Evolutionary conservation across 1,139 yeast genomes (phyloP).

Genomic region (Trichomonascaceae sp.): DNA sequence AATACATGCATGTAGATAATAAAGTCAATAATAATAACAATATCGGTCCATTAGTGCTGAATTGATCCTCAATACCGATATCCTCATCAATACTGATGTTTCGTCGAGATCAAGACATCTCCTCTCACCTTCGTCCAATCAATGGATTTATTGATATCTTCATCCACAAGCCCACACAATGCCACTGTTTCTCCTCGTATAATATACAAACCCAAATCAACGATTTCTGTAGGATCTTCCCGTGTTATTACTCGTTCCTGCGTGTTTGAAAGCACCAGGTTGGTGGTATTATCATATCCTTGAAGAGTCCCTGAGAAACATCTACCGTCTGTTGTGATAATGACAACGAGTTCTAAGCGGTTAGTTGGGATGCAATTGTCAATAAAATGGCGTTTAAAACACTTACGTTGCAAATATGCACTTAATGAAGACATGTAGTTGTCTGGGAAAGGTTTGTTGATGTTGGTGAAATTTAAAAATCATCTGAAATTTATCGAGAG

Average conservation of each 20-base stretch:
- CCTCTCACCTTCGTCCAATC: slow-evolving; percentile 53
- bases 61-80: too few relatives aligned
- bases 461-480: background rate
- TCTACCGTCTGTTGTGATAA: slow-evolving; percentile 81
- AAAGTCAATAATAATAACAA: too few relatives aligned
- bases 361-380: slow-evolving; percentile 2
- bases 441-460: background rate
- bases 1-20: background rate
- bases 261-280: slow-evolving; percentile 59
- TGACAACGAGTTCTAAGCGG: slow-evolving; percentile 45
- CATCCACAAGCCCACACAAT: slow-evolving; percentile 66
- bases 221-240: slow-evolving; percentile 46
- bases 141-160: slow-evolving; percentile 41
- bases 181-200: slow-evolving; percentile 82
- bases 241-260: slow-evolving; percentile 43
- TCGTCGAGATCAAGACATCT: slow-evolving; percentile 23
- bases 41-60: too few relatives aligned
- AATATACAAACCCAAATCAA: slow-evolving; percentile 58
- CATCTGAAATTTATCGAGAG: background rate
- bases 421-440: slow-evolving; percentile 29
- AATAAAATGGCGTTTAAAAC: background rate
- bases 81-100: slow-evolving; percentile 21
- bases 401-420: slow-evolving; percentile 32
- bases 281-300: slow-evolving; percentile 79
- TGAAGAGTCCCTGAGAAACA: slow-evolving; percentile 54